phyloP scores from a whole-genome alignment of 192 early-diverging fungal genomes.

The Entomortierella parvispora region DNA sequence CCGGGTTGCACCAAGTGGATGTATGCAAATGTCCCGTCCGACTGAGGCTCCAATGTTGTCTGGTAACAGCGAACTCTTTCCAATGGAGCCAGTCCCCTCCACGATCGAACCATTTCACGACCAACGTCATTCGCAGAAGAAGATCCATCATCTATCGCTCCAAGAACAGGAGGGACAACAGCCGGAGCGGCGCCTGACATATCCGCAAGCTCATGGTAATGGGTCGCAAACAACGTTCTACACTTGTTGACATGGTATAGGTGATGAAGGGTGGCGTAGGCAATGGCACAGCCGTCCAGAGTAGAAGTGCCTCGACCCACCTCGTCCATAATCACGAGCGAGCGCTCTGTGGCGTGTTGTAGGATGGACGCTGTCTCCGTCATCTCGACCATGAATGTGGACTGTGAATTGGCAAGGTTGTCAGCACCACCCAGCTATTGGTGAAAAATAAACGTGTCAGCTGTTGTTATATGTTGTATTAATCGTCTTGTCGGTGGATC shows the following conservation, averaged over 20 bases:
- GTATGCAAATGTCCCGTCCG: constrained; percentile 60
- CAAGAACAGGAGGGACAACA: too few relatives aligned
- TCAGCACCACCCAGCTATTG: constrained; percentile 62
- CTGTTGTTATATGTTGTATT: not conserved
- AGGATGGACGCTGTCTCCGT: constrained; percentile 58
- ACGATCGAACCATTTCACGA: not conserved
- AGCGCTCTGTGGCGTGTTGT: constrained; percentile 52
- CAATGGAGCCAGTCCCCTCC: constrained; percentile 22
- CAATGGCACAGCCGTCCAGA: constrained; percentile 75
- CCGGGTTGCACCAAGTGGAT: constrained; percentile 74
- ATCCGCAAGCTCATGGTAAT: constrained; percentile 78
- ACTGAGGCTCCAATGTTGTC: constrained; percentile 52
- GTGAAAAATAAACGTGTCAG: not conserved
- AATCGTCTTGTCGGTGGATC: not conserved
- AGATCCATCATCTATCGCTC: not conserved
- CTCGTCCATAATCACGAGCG: constrained; percentile 65
- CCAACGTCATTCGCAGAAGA: not conserved
- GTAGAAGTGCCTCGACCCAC: constrained; percentile 67
- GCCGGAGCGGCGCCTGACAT: constrained; percentile 45
- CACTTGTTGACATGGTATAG: constrained; percentile 66
- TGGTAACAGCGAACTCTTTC: constrained; percentile 37
- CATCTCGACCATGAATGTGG: constrained; percentile 68
- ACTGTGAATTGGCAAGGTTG: constrained; percentile 60
- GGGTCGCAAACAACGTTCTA: constrained; percentile 80
- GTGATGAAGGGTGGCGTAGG: constrained; percentile 72